Conservation (phyloP, 208 protist species). For the Wallacemonas rigidus region DNA sequence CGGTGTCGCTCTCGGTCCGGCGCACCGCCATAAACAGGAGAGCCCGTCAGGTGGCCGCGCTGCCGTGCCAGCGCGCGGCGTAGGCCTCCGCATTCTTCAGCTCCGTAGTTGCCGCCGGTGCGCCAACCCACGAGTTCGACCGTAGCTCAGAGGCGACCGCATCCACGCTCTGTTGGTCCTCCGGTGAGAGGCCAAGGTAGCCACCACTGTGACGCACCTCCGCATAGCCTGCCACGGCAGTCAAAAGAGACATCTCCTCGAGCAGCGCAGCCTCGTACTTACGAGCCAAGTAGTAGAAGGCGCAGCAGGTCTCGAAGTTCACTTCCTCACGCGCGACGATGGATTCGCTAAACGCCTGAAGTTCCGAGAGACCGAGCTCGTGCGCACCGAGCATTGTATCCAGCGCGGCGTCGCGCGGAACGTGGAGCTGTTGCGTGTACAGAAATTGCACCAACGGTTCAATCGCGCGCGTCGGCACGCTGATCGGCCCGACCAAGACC, state of each 20-base stretch:
- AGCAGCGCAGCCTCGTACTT: slow-evolving; percentile 72
- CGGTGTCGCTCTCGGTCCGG: too few relatives aligned
- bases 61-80: slow-evolving; percentile 47
- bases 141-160: slow-evolving; percentile 67
- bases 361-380: slow-evolving; percentile 49
- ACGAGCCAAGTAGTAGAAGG: slow-evolving; percentile 71
- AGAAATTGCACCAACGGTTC: slow-evolving; percentile 67
- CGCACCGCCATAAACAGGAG: too few relatives aligned
- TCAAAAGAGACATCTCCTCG: slow-evolving; percentile 77
- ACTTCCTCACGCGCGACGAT: slow-evolving; percentile 78
- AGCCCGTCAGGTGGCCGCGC: slow-evolving; percentile 11
- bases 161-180: slow-evolving; percentile 60
- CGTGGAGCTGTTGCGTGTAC: slow-evolving; percentile 65
- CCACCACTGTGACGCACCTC: slow-evolving; percentile 51
- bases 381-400: slow-evolving; percentile 72
- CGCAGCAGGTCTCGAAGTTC: slow-evolving; percentile 74
- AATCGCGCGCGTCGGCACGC: slow-evolving; percentile 61
- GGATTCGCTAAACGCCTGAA: slow-evolving; percentile 77
- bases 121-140: slow-evolving; percentile 60
- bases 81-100: slow-evolving; percentile 59
- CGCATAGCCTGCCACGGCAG: slow-evolving; percentile 64
- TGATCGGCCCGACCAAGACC: slow-evolving; percentile 75
- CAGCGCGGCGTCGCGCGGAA: slow-evolving; percentile 52
- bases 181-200: slow-evolving; percentile 46
- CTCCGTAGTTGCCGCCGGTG: slow-evolving; percentile 44